These are phyloP conservation scores for Sanguinoderma infundibulare DNA, from an alignment of 1,284 basidiomycete species.

Conservation along the genomic window DNA sequence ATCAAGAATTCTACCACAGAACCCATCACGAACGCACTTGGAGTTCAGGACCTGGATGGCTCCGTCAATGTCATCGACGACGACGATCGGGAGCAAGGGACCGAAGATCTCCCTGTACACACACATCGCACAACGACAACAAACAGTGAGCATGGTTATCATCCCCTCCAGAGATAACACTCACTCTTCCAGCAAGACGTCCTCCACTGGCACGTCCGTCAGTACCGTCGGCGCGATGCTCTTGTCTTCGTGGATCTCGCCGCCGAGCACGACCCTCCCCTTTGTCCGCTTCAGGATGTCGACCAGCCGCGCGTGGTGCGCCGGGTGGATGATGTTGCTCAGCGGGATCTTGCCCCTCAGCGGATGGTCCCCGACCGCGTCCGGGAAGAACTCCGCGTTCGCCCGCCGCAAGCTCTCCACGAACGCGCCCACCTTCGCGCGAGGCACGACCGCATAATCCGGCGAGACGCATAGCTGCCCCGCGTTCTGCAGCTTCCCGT, in stretches of 20 bases:
- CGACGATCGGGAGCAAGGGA: constrained; percentile 67
- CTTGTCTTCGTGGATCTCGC: constrained; percentile 44
- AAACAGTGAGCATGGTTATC: background rate
- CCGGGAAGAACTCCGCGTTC: constrained; percentile 40
- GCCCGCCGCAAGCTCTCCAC: constrained; percentile 51
- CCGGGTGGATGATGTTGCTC: constrained; percentile 49
- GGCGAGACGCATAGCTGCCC: constrained; percentile 68
- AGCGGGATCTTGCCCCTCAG: constrained; percentile 39
- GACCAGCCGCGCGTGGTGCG: constrained; percentile 57
- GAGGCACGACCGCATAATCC: constrained; percentile 64
- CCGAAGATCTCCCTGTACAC: constrained; percentile 65
- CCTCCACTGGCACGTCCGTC: constrained; percentile 49
- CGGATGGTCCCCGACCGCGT: constrained; percentile 28
- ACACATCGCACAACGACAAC: background rate
- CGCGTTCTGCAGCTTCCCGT: constrained; percentile 61
- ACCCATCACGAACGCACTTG: constrained; percentile 36
- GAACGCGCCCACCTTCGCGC: constrained; percentile 54
- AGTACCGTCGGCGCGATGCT: constrained; percentile 54
- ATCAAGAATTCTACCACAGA: background rate
- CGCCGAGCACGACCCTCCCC: constrained; percentile 61
- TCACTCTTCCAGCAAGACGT: constrained; percentile 59
- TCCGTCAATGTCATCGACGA: constrained; percentile 56
- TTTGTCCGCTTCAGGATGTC: constrained; percentile 54
- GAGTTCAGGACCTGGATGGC: constrained; percentile 55
- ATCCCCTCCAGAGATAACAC: constrained; percentile 10